phyloP scores from a whole-genome alignment of 495 filamentous ascomycete species.

The Trichocladium uniseriatum region DNA sequence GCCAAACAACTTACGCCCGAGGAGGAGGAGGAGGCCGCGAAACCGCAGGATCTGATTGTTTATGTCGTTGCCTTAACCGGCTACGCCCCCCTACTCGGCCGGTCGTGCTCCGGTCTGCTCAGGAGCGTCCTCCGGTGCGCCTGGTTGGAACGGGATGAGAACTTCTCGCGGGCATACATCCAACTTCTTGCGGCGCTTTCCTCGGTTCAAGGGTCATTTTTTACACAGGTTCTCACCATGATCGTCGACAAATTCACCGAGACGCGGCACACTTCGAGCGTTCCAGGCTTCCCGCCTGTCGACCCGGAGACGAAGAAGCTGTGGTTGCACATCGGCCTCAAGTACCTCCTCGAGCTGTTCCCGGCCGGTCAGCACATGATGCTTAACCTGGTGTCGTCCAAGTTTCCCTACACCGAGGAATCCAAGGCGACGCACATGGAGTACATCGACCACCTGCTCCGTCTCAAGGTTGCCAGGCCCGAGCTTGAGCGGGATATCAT shows the following conservation, averaged over 20 bases:
- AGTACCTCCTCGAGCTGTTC: slow-evolving; percentile 65
- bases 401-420: slow-evolving; percentile 69
- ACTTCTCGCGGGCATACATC: slow-evolving; percentile 69
- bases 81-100: slow-evolving; percentile 58
- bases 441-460: slow-evolving; percentile 72
- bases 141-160: slow-evolving; percentile 79
- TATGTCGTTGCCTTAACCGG: slow-evolving; percentile 73
- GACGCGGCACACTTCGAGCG: slow-evolving; percentile 37
- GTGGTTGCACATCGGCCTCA: slow-evolving; percentile 64
- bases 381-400: slow-evolving; percentile 49
- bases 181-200: slow-evolving; percentile 72
- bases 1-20: slow-evolving; percentile 27
- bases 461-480: slow-evolving; percentile 62
- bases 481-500: slow-evolving; percentile 78
- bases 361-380: slow-evolving; percentile 62
- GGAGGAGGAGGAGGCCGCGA: slow-evolving; percentile 12
- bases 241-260: slow-evolving; percentile 65
- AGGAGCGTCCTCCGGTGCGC: slow-evolving; percentile 59
- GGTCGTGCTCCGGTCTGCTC: slow-evolving; percentile 65
- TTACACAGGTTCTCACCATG: slow-evolving; percentile 58
- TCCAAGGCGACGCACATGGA: slow-evolving; percentile 59
- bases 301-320: slow-evolving; percentile 49
- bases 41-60: slow-evolving; percentile 48
- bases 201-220: slow-evolving; percentile 58
- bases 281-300: slow-evolving; percentile 53